Evolutionary conservation across 768 basidiomycete species (phyloP).

Genomic region (Macrocybe gigantea): DNA sequence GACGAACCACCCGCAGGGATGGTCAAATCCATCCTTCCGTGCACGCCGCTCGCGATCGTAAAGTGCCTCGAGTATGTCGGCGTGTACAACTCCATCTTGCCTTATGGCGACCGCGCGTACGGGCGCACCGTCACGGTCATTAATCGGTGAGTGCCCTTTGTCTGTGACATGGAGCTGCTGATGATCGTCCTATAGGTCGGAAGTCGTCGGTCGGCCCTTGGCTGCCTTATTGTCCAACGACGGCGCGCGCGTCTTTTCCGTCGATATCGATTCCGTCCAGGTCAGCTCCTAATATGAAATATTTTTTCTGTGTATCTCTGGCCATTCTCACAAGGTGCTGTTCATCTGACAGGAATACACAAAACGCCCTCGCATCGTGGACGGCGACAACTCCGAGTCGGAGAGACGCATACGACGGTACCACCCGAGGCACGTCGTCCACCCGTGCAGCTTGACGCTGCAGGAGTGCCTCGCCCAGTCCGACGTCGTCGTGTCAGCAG

Average conservation of each 20-base stretch:
- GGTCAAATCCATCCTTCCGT: constrained; percentile 95
- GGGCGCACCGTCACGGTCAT: constrained; percentile 92
- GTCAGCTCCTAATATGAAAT: too few species aligned
- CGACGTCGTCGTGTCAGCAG: constrained; percentile 93
- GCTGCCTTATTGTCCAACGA: constrained; percentile 95
- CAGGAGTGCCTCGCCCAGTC: constrained; percentile 78
- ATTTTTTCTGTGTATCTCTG: not conserved
- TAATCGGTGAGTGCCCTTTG: constrained; percentile 58
- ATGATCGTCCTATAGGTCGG: constrained; percentile 54
- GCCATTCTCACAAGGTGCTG: not conserved
- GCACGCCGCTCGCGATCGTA: constrained; percentile 94
- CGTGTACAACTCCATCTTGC: constrained; percentile 89
- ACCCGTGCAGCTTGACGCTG: constrained; percentile 60
- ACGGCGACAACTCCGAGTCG: constrained; percentile 20
- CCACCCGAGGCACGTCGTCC: constrained; percentile 80
- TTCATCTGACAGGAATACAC: constrained; percentile 67
- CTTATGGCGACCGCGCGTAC: constrained; percentile 93
- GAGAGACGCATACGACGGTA: constrained; percentile 43
- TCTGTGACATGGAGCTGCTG: constrained; percentile 1
- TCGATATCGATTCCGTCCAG: constrained; percentile 93
- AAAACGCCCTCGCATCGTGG: constrained; percentile 62
- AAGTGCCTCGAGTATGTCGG: constrained; percentile 89
- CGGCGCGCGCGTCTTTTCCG: constrained; percentile 91
- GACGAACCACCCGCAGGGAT: constrained; percentile 76
- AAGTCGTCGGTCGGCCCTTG: constrained; percentile 96